phyloP scores from a whole-genome alignment of 768 basidiomycete species.

The Multifurca ochricompacta region DNA sequence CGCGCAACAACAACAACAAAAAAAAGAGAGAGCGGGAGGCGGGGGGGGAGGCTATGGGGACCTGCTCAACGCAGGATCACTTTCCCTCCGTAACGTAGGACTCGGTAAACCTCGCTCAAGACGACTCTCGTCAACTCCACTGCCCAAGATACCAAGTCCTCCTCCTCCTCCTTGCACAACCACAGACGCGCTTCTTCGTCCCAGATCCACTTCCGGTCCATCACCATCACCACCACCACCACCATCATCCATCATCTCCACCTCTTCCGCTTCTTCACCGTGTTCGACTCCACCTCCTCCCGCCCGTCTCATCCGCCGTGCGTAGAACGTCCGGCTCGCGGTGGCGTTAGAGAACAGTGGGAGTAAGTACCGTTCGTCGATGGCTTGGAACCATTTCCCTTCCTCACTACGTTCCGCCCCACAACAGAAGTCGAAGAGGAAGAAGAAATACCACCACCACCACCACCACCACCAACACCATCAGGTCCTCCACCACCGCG shows the following conservation, averaged over 20 bases:
- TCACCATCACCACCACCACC: too few species aligned
- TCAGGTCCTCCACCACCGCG: not conserved
- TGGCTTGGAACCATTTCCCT: conserved; percentile 90
- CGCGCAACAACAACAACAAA: too few species aligned
- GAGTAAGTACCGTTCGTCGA: conserved; percentile 91
- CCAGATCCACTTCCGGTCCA: conserved; percentile 28
- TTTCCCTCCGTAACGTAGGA: conserved; percentile 20
- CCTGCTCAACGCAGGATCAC: conserved; percentile 8
- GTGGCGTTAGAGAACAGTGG: conserved; percentile 92
- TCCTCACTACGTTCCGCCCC: conserved; percentile 42
- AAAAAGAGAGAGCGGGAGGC: too few species aligned
- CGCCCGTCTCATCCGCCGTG: conserved; percentile 54
- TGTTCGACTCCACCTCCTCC: conserved; percentile 25
- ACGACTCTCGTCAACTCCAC: conserved; percentile 24
- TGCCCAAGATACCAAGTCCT: too few species aligned
- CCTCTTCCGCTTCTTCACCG: conserved; percentile 21
- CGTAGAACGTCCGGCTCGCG: conserved; percentile 80
- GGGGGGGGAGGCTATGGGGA: conserved; percentile 8
- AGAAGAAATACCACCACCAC: conserved; percentile 2
- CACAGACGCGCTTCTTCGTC: conserved; percentile 34
- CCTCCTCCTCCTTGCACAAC: too few species aligned
- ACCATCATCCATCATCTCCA: too few species aligned
- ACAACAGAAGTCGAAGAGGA: conserved; percentile 4
- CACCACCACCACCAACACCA: not conserved
- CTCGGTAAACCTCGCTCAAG: conserved; percentile 18